Evolutionary conservation across 257 asterid genomes (phyloP).

Genomic region (Lycium ferocissimum): DNA sequence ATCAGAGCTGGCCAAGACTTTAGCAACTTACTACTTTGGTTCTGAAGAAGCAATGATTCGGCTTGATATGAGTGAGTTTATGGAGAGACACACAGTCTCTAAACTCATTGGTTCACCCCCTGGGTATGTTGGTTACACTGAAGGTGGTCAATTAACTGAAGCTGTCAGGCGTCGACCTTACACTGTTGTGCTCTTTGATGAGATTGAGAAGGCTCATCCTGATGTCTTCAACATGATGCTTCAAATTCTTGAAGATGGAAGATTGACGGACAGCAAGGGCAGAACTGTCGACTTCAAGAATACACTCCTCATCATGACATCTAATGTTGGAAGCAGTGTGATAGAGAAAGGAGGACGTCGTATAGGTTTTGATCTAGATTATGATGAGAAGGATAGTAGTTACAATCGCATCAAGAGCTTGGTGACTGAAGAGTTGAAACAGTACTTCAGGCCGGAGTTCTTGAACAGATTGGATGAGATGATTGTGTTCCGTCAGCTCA

Average conservation of each 20-base stretch:
- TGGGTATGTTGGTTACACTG: conserved; percentile 80
- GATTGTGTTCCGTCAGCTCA: conserved; percentile 78
- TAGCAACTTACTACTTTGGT: conserved; percentile 85
- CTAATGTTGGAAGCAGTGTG: conserved; percentile 76
- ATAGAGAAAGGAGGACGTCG: conserved; percentile 70
- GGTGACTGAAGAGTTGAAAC: conserved; percentile 70
- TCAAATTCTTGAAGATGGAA: conserved; percentile 86
- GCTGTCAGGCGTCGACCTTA: conserved; percentile 82
- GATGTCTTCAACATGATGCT: conserved; percentile 86
- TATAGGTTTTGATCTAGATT: conserved; percentile 66
- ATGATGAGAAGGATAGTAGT: conserved; percentile 68
- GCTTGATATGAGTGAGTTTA: conserved; percentile 93
- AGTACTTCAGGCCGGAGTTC: conserved; percentile 79
- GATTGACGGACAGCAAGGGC: conserved; percentile 88
- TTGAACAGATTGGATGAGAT: conserved; percentile 82
- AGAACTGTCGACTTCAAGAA: conserved; percentile 82
- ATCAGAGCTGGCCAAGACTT: conserved; percentile 76
- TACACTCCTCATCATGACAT: conserved; percentile 84
- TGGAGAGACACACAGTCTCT: conserved; percentile 87
- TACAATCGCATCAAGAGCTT: conserved; percentile 69
- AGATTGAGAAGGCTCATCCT: conserved; percentile 84
- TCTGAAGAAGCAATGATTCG: conserved; percentile 88
- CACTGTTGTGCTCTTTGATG: conserved; percentile 76
- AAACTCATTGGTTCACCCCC: conserved; percentile 91
- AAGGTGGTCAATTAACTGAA: conserved; percentile 87